Conservation (phyloP, 2,329 filamentous ascomycete genomes). For the Phialophora tarda region DNA sequence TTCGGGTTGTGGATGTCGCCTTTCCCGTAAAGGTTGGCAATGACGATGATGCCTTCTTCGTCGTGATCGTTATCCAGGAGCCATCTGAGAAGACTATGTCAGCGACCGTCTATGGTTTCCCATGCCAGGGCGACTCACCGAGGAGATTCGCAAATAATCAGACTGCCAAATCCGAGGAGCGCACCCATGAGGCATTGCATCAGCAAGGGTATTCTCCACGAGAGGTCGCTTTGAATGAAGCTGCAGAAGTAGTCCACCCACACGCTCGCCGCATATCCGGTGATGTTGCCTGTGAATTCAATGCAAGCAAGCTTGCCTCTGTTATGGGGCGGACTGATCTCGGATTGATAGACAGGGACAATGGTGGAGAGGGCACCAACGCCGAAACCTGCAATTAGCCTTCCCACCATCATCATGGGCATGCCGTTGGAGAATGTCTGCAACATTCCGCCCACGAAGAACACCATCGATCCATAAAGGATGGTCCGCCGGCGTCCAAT, state of each 20-base stretch:
- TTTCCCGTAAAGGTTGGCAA: conserved; percentile 94
- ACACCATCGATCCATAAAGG: conserved; percentile 88
- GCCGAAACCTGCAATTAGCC: conserved; percentile 82
- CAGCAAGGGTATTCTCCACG: conserved; percentile 86
- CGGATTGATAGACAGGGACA: conserved; percentile 90
- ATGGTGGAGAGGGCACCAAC: conserved; percentile 91
- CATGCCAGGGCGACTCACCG: conserved; percentile 61
- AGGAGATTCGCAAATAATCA: conserved; percentile 95
- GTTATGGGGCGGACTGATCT: conserved; percentile 95
- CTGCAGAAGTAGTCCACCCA: conserved; percentile 99
- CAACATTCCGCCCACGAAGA: conserved; percentile 80
- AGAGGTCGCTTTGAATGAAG: conserved; percentile 80
- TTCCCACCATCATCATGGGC: conserved; percentile 83
- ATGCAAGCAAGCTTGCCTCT: conserved; percentile 95
- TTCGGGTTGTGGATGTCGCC: conserved; percentile 93
- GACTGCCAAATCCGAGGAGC: conserved; percentile 80
- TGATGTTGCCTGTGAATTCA: conserved; percentile 96
- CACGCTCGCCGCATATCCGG: conserved; percentile 92
- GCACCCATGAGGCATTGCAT: conserved; percentile 96
- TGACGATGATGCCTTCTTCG: conserved; percentile 97
- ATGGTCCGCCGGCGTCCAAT: conserved; percentile 90
- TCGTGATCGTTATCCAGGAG: conserved; percentile 96
- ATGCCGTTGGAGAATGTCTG: conserved; percentile 83
- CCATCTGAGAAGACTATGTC: conserved; percentile 68
- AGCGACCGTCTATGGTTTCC: conserved; percentile 40